phyloP scores from a whole-genome alignment of 106 monocot genomes.

The Posidonia australis region DNA sequence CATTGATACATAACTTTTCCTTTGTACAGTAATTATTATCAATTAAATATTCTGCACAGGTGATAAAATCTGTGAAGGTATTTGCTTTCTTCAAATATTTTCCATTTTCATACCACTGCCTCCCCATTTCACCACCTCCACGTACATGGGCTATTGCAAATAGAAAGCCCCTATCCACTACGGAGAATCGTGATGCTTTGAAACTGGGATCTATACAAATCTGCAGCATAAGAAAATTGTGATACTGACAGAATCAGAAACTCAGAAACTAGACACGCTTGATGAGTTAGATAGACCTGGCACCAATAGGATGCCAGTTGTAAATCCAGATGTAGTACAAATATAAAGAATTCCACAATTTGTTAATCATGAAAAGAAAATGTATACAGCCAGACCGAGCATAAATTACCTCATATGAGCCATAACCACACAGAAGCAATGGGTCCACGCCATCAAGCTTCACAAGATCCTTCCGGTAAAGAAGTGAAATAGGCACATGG shows the following conservation, averaged over 20 bases:
- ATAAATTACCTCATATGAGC: constrained; percentile 78
- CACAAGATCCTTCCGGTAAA: constrained; percentile 66
- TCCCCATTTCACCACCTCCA: constrained; percentile 92
- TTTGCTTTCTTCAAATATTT: constrained; percentile 68
- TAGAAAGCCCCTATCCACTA: constrained; percentile 77
- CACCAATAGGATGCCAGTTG: neutral
- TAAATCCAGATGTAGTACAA: neutral
- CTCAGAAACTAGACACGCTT: neutral
- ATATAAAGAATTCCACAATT: too few species aligned
- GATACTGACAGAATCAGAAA: neutral
- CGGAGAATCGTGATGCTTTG: constrained; percentile 49
- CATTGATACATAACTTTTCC: constrained; percentile 80
- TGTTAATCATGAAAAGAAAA: neutral
- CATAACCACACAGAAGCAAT: constrained; percentile 86
- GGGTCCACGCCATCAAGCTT: constrained; percentile 95
- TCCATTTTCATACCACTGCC: constrained; percentile 90
- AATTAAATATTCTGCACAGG: constrained; percentile 87
- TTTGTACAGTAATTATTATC: constrained; percentile 70
- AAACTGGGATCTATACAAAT: constrained; percentile 77
- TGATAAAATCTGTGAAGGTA: constrained; percentile 85
- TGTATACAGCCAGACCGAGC: neutral
- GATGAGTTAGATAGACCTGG: neutral
- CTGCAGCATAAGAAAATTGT: constrained; percentile 17
- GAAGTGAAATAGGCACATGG: constrained; percentile 73
- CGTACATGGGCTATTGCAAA: constrained; percentile 87